Evolutionary conservation across 2,329 filamentous ascomycete genomes (phyloP), one percentile per base, ranked within the genome.

Genomic region (Arthrobotrys sinensis): DNA sequence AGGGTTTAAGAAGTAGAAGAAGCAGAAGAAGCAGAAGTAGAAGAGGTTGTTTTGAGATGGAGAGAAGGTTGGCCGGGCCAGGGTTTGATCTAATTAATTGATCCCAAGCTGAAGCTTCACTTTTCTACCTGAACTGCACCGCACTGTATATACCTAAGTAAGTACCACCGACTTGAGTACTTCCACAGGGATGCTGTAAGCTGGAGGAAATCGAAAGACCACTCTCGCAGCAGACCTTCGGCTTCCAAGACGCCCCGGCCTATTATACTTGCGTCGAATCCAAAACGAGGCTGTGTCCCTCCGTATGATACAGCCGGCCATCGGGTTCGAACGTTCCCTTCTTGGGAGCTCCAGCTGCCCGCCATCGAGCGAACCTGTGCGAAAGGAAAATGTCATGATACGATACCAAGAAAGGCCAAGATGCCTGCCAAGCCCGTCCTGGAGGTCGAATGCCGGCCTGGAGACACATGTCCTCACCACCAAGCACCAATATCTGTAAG

Each of bases 381-480:
- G 38, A 34, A 40, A n/a, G 40, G 38, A n/a, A 48, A 62, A 75
- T 75, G 70, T 75, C 70, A 75, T 75, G 70, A 75, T 75, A 75
- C 65, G 70, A 75, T 75, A 66, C 70, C 70, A 75, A 75, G 70
- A 65, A 45, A 28, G 12, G 70, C 70, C 70, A 75, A 75, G 70
- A 60, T 0, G 8, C 19, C 19, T 52, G 68, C 68, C 68, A 72
- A 72, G 68, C 40, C 68, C 60, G 21, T 46, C 21, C 16, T 72
- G 28, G 28, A 48, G 24, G 14, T 40, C 36, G 28, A 32, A 43
- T 53, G 67, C 67, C 34, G n/a, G 68, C 68, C 38, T 71, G 32
- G 34, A 71, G 67, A 71, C 67, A 71, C 67, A 71, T 71, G 67
- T 71, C 67, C 67, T 71, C 67, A 52, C 19, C 28, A 53, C 38